Evolutionary conservation across 1,284 basidiomycete species (phyloP).

Genomic region (Polyporus tsugae): DNA sequence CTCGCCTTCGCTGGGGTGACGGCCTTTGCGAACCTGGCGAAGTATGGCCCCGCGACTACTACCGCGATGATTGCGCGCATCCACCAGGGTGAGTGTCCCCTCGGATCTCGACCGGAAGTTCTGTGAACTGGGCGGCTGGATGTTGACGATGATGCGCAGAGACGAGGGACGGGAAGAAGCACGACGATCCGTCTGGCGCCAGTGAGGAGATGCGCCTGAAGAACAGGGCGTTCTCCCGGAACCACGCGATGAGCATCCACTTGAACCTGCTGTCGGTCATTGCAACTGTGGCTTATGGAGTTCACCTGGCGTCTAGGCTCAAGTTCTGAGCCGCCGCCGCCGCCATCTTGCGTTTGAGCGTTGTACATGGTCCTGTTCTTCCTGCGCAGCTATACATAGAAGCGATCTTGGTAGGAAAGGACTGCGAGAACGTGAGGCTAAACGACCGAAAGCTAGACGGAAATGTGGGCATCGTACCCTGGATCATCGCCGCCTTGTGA

Average conservation of each 20-base stretch:
- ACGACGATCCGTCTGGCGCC: not conserved
- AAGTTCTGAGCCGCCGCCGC: not conserved
- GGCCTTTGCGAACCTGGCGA: not conserved
- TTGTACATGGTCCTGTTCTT: not conserved
- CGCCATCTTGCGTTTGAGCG: not conserved
- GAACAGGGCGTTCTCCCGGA: not conserved
- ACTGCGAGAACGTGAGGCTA: not conserved
- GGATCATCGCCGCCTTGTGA: not conserved
- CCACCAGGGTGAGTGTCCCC: not conserved
- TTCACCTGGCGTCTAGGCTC: not conserved
- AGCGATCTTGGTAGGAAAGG: not conserved
- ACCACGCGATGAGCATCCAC: slow-evolving; percentile 1
- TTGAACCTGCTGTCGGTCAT: not conserved
- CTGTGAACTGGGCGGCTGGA: not conserved
- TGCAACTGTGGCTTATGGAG: not conserved
- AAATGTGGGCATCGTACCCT: not conserved
- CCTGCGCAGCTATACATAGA: not conserved
- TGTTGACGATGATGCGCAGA: not conserved
- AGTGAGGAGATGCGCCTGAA: not conserved
- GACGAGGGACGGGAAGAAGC: slow-evolving; percentile 4
- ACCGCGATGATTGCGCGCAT: not conserved
- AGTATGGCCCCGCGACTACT: not conserved
- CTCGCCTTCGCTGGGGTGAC: not conserved
- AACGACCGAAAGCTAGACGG: not conserved
- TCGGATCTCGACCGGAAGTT: not conserved